Base-by-base conservation (phyloP, 306 rosid species). In the Corylus americana region DNA sequence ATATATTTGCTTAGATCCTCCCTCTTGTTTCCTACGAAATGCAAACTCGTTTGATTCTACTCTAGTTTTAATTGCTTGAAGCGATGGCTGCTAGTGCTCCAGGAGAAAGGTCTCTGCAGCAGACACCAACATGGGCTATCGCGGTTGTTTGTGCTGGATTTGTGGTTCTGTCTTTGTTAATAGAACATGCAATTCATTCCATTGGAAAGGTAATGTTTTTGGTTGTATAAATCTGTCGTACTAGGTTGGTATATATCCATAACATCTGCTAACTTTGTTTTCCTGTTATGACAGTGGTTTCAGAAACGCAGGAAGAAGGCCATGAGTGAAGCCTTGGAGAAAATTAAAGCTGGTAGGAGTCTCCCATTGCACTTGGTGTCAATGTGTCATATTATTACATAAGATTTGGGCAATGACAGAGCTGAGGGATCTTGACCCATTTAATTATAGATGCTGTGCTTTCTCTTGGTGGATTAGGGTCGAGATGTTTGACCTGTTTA, bases 41-140 rank as follows among this genome's bases (percentile, higher is more conserved):
- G 20, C 11, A 64, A 22, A 64, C 20, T 37, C 22, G 66, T 64
- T 64, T 16, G 2, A 37, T 14, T 5, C 4, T 16, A 25, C 66
- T 35, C 10, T 35, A 7, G 4, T 27, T 61, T 61, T 61, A 8
- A 47, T 35, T 64, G 70, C 44, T 29, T 17, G 10, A 35, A 31
- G 77, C 59, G 2, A 83, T 80, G 87, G 70, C 79, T 22, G 58
- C 79, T 7, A 81, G 81, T 22, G 67, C 35, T 31, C 2, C 81
- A 1, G 88, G 83, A 79, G 91, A 87, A 44, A 88, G 92, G 80
- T 55, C 70, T n/a, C 76, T 92, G 71, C 54, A 61, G 64, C 89
- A 87, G 55, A 90, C 94, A 18, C 92, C 97, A 18, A 85, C 94
- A 44, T 92, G 97, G 97, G 91, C 97, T 0, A 90, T 92, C 12